Base-by-base conservation (phyloP, 495 filamentous ascomycete species). In the Daldinia childiae region DNA sequence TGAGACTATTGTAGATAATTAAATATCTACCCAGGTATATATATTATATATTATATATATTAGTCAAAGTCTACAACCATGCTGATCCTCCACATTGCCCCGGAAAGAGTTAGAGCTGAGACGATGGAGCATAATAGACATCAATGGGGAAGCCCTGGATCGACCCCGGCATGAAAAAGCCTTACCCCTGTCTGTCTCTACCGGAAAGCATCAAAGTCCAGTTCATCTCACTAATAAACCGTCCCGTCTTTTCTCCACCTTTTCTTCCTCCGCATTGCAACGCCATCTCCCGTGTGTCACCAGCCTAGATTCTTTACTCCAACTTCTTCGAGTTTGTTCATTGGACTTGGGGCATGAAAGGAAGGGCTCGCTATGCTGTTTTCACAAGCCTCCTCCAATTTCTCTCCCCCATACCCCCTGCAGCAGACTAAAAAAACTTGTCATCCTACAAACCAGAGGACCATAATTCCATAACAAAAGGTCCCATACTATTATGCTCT, bases 211-310 rank as follows among this genome's bases (percentile, higher is more conserved):
- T 52, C 39, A 52, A 51, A 36, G 56, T 70, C 57, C 48, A 62
- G 58, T 54, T 67, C 69, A 63, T 15, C 34, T 60, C 30, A 45
- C 61, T 65, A 61, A 61, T 63, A 62, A 68, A 39, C 39, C 43
- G 57, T 65, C 65, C 71, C 65, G 65, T 69, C 30, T 62, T 50
- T 72, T 65, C 71, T 66, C 65, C 71, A 68, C 65, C 65, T 15
- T 65, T 66, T 38, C 30, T 34, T 58, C 54, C 71, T 73, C 71
- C 71, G 71, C 71, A 73, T 56, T 73, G 71, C 58, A 55, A 73
- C 71, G 56, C 71, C 59, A 73, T 73, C 66, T 73, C 71, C 66
- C 71, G 66, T 69, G 61, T 69, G 43, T 27, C 62, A 69, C 71
- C 66, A 73, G 71, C 66, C 62, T 66, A 69, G 66, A 66, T 62